phyloP scores from a whole-genome alignment of 139 green algal genomes.

The Micractinium sp. region DNA sequence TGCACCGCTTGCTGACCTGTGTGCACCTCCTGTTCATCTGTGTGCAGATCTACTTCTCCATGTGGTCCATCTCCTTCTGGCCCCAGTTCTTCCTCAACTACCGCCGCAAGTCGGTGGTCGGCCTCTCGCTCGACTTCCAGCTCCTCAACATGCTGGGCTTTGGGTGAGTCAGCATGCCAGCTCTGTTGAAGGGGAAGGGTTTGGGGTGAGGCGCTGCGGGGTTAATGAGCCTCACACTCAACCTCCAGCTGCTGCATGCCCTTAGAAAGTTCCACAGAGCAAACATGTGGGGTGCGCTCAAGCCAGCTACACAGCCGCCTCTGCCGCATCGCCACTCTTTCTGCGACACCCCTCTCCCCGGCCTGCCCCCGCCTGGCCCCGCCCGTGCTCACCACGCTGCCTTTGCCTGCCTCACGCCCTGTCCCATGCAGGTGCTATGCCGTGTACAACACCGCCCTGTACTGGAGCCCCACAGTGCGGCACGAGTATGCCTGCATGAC shows the following conservation, averaged over 20 bases:
- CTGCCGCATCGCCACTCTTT: too few relatives aligned
- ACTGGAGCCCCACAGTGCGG: constrained; percentile 51
- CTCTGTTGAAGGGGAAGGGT: not conserved
- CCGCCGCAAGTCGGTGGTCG: constrained; percentile 54
- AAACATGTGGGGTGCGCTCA: too few relatives aligned
- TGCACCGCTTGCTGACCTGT: not conserved
- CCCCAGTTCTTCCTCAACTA: constrained; percentile 70
- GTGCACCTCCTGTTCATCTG: not conserved
- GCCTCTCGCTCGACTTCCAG: constrained; percentile 69
- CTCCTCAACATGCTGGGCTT: constrained; percentile 70
- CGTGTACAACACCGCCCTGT: constrained; percentile 68
- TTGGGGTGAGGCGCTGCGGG: not conserved
- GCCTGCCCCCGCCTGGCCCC: too few relatives aligned
- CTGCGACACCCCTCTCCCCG: too few relatives aligned
- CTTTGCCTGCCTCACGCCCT: not conserved
- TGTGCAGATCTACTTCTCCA: constrained; percentile 55
- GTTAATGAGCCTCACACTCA: too few relatives aligned
- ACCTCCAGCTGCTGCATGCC: too few relatives aligned
- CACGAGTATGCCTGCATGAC: constrained; percentile 56
- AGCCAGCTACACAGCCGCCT: too few relatives aligned
- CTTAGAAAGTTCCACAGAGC: too few relatives aligned
- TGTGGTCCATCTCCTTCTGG: constrained; percentile 70
- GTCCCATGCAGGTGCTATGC: constrained; percentile 56
- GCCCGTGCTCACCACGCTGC: not conserved
- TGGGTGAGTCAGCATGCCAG: not conserved